Percentiles rank a stretch among this genome's conserved stretches.
Evolutionary conservation across 129 eudicot genomes (phyloP).

Genomic region (Lonicera japonica): DNA sequence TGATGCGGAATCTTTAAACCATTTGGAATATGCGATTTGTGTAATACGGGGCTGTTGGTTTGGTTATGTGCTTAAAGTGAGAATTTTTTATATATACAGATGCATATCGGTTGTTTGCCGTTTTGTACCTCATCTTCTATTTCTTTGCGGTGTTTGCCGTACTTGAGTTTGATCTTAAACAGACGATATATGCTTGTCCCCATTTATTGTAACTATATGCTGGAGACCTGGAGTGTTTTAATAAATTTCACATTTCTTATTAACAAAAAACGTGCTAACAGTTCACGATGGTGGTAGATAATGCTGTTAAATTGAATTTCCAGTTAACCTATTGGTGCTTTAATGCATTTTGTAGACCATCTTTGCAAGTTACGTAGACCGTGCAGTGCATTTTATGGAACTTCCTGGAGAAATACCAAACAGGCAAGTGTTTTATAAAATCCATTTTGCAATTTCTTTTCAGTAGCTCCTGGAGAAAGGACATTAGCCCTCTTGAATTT

Average conservation of each 20-base stretch:
- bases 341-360: slow-evolving; percentile 40
- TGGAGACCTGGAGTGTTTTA: no score
- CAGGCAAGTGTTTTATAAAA: slow-evolving; percentile 47
- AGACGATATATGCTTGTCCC: no score
- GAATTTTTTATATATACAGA: not conserved
- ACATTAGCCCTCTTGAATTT: no score
- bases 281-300: not conserved
- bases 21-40: not conserved
- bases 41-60: not conserved
- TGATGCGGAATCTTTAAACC: not conserved
- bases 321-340: slow-evolving; percentile 7
- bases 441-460: no score
- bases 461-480: no score
- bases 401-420: slow-evolving; percentile 96
- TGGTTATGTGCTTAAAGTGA: not conserved
- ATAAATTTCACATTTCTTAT: no score
- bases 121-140: not conserved
- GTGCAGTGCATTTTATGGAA: slow-evolving; percentile 95
- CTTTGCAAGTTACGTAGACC: slow-evolving; percentile 78
- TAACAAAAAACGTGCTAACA: no score
- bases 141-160: not conserved
- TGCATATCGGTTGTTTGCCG: not conserved
- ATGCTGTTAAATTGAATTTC: not conserved
- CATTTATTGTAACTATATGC: no score
- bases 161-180: not conserved